These are phyloP conservation scores for Lachnellula arida DNA, from an alignment of 2,329 filamentous ascomycete species.

Conservation along the genomic window DNA sequence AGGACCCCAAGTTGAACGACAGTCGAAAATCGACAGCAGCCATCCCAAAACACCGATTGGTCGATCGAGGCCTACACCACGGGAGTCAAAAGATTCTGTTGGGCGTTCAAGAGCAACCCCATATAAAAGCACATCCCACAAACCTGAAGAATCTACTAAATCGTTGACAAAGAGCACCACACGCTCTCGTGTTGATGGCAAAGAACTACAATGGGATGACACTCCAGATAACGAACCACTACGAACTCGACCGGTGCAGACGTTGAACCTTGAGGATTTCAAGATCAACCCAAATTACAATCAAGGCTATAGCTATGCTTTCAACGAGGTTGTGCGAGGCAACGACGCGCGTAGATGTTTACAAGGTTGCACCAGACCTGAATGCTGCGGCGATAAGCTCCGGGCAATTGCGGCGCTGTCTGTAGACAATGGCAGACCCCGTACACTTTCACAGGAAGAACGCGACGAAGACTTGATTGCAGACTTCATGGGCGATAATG, in stretches of 20 bases:
- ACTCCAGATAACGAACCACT: slow-evolving; percentile 33
- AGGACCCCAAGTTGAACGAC: neutral
- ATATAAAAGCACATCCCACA: neutral
- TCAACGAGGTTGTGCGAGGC: slow-evolving; percentile 54
- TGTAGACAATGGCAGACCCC: slow-evolving; percentile 12
- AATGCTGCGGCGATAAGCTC: slow-evolving; percentile 45
- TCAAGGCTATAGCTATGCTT: slow-evolving; percentile 55
- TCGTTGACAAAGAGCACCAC: neutral
- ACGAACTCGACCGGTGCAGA: slow-evolving; percentile 36
- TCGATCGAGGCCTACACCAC: neutral
- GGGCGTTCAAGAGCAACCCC: neutral
- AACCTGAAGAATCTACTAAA: neutral
- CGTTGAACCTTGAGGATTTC: slow-evolving; percentile 51
- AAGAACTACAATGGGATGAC: neutral
- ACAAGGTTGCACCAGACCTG: slow-evolving; percentile 54
- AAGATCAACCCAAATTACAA: slow-evolving; percentile 59
- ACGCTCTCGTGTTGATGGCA: neutral
- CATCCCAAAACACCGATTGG: neutral
- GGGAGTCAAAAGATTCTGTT: neutral
- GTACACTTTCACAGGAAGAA: slow-evolving; percentile 26
- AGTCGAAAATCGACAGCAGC: neutral
- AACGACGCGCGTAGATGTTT: slow-evolving; percentile 55
- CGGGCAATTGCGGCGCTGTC: slow-evolving; percentile 26
- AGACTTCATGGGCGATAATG: slow-evolving; percentile 49
- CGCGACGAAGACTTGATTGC: slow-evolving; percentile 50